Evolutionary conservation across 2,329 filamentous ascomycete species (phyloP).

Genomic region (Aspergillus fijiensis): DNA sequence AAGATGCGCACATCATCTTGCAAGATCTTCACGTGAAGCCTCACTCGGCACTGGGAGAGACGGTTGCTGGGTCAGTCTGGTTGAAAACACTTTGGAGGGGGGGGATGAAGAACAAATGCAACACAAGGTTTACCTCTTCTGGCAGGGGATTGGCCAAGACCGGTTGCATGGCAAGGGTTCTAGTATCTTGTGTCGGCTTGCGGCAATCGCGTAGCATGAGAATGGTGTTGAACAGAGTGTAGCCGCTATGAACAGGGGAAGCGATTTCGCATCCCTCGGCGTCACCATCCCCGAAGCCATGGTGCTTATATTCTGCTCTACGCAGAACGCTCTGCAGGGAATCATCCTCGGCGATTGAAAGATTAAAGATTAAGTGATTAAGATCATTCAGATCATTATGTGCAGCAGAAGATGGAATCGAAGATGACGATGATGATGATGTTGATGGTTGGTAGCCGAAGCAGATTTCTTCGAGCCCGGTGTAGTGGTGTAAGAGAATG

Average conservation of each 20-base stretch:
- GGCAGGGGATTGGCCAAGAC: constrained; percentile 31
- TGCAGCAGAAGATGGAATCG: constrained; percentile 10
- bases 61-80: neutral
- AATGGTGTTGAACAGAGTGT: constrained; percentile 37
- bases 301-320: constrained; percentile 20
- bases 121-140: constrained; percentile 30
- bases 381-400: constrained; percentile 7
- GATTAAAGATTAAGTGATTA: constrained; percentile 22
- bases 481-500: constrained; percentile 47
- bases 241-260: constrained; percentile 14
- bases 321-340: constrained; percentile 30
- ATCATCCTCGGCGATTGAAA: constrained; percentile 32
- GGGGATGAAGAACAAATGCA: neutral
- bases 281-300: constrained; percentile 6
- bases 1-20: constrained; percentile 37
- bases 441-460: constrained; percentile 45
- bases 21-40: constrained; percentile 38
- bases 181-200: constrained; percentile 20
- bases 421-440: constrained; percentile 15
- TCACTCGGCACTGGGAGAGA: constrained; percentile 33
- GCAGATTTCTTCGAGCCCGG: constrained; percentile 48
- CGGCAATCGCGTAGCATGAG: constrained; percentile 36
- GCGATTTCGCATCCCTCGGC: constrained; percentile 12
- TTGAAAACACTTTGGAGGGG: constrained; percentile 3
- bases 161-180: constrained; percentile 23